phyloP scores from a whole-genome alignment of 1,284 basidiomycete species.

The Vanrija pseudolonga region DNA sequence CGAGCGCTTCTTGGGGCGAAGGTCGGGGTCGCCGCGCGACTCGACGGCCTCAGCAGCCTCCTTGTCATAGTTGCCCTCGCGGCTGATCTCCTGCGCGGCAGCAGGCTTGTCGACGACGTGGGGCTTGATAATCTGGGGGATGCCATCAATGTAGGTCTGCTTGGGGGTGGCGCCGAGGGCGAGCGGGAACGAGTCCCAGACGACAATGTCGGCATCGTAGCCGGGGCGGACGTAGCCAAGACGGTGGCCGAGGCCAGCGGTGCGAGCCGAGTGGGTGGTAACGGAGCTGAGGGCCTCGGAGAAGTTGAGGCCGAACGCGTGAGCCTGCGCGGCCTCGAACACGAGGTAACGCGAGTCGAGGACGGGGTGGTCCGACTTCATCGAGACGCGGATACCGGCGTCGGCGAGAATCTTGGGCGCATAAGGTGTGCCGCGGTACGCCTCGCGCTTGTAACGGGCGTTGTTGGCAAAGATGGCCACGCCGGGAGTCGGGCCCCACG shows the following conservation, averaged over 20 bases:
- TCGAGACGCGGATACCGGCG: constrained; percentile 65
- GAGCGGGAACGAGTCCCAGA: constrained; percentile 85
- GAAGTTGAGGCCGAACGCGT: constrained; percentile 59
- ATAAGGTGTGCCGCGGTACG: constrained; percentile 79
- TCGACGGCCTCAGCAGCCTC: constrained; percentile 38
- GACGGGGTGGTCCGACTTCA: constrained; percentile 65
- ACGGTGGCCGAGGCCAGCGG: constrained; percentile 74
- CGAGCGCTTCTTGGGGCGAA: constrained; percentile 29
- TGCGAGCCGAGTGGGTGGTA: constrained; percentile 70
- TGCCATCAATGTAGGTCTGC: constrained; percentile 61
- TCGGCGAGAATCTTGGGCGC: constrained; percentile 74
- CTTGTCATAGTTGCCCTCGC: constrained; percentile 37
- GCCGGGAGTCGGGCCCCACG: constrained; percentile 55
- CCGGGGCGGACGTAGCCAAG: constrained; percentile 70
- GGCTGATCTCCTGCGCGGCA: constrained; percentile 38
- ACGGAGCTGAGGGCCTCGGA: constrained; percentile 57
- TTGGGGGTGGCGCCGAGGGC: constrained; percentile 58
- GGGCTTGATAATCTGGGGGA: constrained; percentile 49
- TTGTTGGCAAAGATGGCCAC: constrained; percentile 68
- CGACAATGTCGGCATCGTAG: constrained; percentile 61
- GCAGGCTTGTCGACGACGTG: constrained; percentile 38
- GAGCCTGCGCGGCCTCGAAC: constrained; percentile 82
- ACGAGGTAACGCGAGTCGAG: constrained; percentile 72
- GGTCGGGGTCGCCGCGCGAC: constrained; percentile 45
- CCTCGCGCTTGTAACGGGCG: constrained; percentile 68